phyloP scores from a whole-genome alignment of 2,329 filamentous ascomycete genomes.

The Hortaea sp. region DNA sequence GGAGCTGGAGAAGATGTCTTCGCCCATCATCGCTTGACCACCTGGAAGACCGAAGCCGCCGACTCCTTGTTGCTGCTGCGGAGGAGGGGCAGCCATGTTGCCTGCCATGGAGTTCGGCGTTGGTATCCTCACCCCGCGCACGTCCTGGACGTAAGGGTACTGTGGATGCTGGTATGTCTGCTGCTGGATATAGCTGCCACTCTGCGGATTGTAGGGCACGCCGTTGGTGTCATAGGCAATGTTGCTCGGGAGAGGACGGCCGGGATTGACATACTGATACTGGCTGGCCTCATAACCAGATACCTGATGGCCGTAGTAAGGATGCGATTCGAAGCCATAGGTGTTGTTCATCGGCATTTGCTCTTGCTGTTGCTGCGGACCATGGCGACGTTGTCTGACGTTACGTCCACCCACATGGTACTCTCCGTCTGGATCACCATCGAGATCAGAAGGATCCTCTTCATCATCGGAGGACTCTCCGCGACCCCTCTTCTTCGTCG shows the following conservation, averaged over 20 bases:
- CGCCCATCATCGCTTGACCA: slow-evolving; percentile 12
- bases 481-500: slow-evolving; percentile 41
- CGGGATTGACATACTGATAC: slow-evolving; percentile 19
- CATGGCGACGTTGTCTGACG: slow-evolving; percentile 15
- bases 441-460: slow-evolving; percentile 25
- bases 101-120: slow-evolving; percentile 15
- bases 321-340: slow-evolving; percentile 21
- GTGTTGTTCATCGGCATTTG: slow-evolving; percentile 16
- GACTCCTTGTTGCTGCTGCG: slow-evolving; percentile 13
- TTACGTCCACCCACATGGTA: slow-evolving; percentile 17
- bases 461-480: slow-evolving; percentile 24
- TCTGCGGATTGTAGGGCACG: slow-evolving; percentile 20
- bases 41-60: slow-evolving; percentile 24
- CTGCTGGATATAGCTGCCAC: slow-evolving; percentile 15
- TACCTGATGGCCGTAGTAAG: slow-evolving; percentile 21
- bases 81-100: slow-evolving; percentile 1
- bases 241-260: slow-evolving; percentile 20
- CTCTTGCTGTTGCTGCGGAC: slow-evolving; percentile 4
- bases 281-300: slow-evolving; percentile 19
- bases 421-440: slow-evolving; percentile 25
- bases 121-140: slow-evolving; percentile 15
- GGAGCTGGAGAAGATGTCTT: slow-evolving; percentile 20
- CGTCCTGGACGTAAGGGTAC: slow-evolving; percentile 20
- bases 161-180: slow-evolving; percentile 13
- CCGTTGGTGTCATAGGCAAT: slow-evolving; percentile 19